These are phyloP conservation scores for Emiliania huxleyi DNA, from an alignment of 78 protist species.

Conservation along the genomic window DNA sequence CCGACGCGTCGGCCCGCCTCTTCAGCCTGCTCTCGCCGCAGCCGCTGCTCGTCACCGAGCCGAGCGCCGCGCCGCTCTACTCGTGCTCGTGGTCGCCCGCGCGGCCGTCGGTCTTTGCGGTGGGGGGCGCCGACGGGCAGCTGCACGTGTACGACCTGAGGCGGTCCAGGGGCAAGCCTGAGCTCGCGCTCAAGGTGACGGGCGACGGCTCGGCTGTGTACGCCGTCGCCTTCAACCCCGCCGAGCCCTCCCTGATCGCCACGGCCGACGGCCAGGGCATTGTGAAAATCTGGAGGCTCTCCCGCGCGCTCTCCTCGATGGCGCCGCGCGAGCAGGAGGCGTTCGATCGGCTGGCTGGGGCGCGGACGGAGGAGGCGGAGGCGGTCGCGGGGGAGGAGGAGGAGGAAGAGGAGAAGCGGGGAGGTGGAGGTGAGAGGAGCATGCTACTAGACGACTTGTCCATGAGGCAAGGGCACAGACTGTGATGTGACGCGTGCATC, in stretches of 20 bases:
- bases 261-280: neutral
- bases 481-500: too few species aligned
- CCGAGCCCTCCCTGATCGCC: neutral
- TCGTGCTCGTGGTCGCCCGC: neutral
- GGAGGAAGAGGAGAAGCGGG: neutral
- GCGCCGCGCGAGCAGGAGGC: neutral
- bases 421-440: too few species aligned
- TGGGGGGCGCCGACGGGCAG: neutral
- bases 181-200: constrained; percentile 7
- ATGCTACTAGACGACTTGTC: too few species aligned
- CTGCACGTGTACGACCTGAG: neutral
- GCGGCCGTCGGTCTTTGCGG: neutral
- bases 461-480: too few species aligned
- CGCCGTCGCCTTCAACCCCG: neutral
- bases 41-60: neutral
- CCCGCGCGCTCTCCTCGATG: neutral
- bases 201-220: neutral
- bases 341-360: neutral
- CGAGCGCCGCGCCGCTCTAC: neutral
- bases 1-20: neutral
- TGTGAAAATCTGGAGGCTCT: neutral
- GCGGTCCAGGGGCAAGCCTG: neutral
- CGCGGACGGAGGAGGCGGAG: neutral
- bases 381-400: neutral
- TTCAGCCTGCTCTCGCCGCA: neutral